A percentile compares a stretch with the other conserved stretches of the same genome.
phyloP scores from a whole-genome alignment of 2,329 filamentous ascomycete genomes.

The Akanthomyces lecanii region DNA sequence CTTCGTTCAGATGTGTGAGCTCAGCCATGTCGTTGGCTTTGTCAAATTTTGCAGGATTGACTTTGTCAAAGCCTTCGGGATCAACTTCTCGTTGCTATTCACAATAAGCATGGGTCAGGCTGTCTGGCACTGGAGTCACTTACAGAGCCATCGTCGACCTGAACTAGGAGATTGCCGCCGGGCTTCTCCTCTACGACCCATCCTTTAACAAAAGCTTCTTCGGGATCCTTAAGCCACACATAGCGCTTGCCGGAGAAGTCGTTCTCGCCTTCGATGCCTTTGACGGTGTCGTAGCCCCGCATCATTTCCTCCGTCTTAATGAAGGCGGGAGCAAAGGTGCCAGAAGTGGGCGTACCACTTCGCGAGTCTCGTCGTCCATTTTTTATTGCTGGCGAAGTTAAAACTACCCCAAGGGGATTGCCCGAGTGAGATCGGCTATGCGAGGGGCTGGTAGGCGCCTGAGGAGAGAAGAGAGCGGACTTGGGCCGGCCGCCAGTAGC shows the following conservation, averaged over 20 bases:
- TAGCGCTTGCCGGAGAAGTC: slow-evolving; percentile 99
- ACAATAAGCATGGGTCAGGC: slow-evolving; percentile 19
- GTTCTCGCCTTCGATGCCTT: slow-evolving; percentile 90
- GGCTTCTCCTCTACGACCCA: slow-evolving; percentile 82
- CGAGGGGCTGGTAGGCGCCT: slow-evolving; percentile 37
- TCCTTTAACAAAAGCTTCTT: slow-evolving; percentile 84
- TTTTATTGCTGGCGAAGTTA: slow-evolving; percentile 36
- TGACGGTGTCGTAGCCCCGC: slow-evolving; percentile 50
- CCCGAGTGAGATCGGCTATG: slow-evolving; percentile 69
- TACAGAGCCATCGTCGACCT: slow-evolving; percentile 89
- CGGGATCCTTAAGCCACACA: slow-evolving; percentile 89
- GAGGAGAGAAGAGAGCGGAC: slow-evolving; percentile 63
- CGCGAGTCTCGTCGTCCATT: slow-evolving; percentile 57
- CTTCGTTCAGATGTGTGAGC: slow-evolving; percentile 94
- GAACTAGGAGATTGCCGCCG: slow-evolving; percentile 69
- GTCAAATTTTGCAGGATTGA: slow-evolving; percentile 99
- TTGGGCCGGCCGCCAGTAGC: slow-evolving; percentile 59
- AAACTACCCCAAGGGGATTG: slow-evolving; percentile 44
- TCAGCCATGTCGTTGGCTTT: slow-evolving; percentile 99
- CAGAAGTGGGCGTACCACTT: slow-evolving; percentile 59
- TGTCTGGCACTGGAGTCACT: slow-evolving; percentile 31
- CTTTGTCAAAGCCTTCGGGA: slow-evolving; percentile 87
- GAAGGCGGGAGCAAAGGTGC: slow-evolving; percentile 92
- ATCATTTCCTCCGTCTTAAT: slow-evolving; percentile 82
- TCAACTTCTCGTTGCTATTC: slow-evolving; percentile 79